These are phyloP conservation scores for Protea cynaroides DNA, from an alignment of 164 flowering plant genomes.

Conservation along the genomic window DNA sequence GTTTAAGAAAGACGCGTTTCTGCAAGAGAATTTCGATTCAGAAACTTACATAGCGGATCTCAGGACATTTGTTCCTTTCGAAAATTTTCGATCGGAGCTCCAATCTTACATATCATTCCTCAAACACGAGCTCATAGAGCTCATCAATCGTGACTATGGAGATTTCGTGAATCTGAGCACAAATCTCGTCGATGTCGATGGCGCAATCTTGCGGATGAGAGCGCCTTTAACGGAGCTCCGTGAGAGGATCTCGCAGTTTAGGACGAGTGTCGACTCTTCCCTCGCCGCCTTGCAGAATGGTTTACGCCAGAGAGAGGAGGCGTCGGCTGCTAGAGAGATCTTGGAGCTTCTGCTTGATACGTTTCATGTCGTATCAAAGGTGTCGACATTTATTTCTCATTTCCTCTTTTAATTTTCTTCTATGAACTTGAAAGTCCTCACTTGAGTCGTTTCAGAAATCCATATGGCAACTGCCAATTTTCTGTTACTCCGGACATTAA, in stretches of 20 bases:
- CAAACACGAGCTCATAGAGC: constrained; percentile 78
- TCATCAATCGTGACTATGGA: constrained; percentile 86
- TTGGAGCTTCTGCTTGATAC: constrained; percentile 84
- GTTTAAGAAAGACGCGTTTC: constrained; percentile 71
- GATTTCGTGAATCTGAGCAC: constrained; percentile 93
- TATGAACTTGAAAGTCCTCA: too few relatives aligned
- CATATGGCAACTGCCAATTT: too few relatives aligned
- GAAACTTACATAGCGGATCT: constrained; percentile 87
- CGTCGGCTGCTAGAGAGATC: constrained; percentile 66
- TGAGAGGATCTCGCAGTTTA: constrained; percentile 54
- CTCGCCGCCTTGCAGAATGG: constrained; percentile 42
- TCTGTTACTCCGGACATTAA: neutral
- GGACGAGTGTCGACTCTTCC: constrained; percentile 21
- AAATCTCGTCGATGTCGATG: constrained; percentile 87
- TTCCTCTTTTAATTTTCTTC: too few relatives aligned
- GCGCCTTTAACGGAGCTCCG: constrained; percentile 77
- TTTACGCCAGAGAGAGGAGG: constrained; percentile 66
- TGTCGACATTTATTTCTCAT: constrained; percentile 11
- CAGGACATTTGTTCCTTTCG: constrained; percentile 91
- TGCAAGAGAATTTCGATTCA: constrained; percentile 57
- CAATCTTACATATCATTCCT: constrained; percentile 68
- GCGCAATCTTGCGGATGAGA: constrained; percentile 80
- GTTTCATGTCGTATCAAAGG: constrained; percentile 96
- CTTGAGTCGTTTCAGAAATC: too few relatives aligned
- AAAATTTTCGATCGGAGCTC: constrained; percentile 85